Conservation (phyloP, 768 basidiomycete genomes). For the Pilatotrama ljubarskyi region DNA sequence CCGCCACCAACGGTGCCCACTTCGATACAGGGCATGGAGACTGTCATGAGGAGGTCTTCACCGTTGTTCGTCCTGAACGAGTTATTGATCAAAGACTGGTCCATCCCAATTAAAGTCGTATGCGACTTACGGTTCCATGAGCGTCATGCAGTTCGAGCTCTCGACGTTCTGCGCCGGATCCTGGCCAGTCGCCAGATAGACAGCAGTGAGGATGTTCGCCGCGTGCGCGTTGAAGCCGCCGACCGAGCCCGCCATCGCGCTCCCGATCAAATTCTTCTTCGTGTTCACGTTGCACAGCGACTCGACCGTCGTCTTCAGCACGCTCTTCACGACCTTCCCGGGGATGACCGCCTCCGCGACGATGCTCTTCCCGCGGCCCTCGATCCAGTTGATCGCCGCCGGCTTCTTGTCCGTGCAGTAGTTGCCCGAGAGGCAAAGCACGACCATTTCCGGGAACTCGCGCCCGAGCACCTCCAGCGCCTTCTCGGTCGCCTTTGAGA, state of each 20-base stretch:
- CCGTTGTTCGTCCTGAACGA: slow-evolving; percentile 77
- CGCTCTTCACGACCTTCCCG: slow-evolving; percentile 81
- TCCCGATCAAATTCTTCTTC: slow-evolving; percentile 97
- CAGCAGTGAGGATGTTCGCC: slow-evolving; percentile 93
- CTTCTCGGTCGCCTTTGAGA: slow-evolving; percentile 96
- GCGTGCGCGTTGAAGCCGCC: slow-evolving; percentile 99
- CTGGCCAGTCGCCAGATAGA: slow-evolving; percentile 96
- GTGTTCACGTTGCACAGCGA: slow-evolving; percentile 87
- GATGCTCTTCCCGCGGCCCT: slow-evolving; percentile 96
- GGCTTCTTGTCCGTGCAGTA: slow-evolving; percentile 99
- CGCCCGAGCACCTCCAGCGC: slow-evolving; percentile 78
- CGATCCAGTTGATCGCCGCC: slow-evolving; percentile 99
- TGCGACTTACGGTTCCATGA: slow-evolving; percentile 92
- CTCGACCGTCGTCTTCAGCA: slow-evolving; percentile 94
- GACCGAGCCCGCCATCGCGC: slow-evolving; percentile 97
- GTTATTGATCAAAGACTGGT: slow-evolving; percentile 1
- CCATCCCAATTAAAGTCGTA: background rate
- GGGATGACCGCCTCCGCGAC: slow-evolving; percentile 95
- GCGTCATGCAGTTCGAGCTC: slow-evolving; percentile 96
- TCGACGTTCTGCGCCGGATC: slow-evolving; percentile 99
- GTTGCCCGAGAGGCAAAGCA: slow-evolving; percentile 91
- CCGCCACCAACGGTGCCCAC: slow-evolving; percentile 98
- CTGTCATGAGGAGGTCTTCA: slow-evolving; percentile 87
- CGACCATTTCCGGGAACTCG: slow-evolving; percentile 88
- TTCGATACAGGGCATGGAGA: slow-evolving; percentile 99